phyloP scores from a whole-genome alignment of 257 asterid genomes.

The Euphrasia confusa region DNA sequence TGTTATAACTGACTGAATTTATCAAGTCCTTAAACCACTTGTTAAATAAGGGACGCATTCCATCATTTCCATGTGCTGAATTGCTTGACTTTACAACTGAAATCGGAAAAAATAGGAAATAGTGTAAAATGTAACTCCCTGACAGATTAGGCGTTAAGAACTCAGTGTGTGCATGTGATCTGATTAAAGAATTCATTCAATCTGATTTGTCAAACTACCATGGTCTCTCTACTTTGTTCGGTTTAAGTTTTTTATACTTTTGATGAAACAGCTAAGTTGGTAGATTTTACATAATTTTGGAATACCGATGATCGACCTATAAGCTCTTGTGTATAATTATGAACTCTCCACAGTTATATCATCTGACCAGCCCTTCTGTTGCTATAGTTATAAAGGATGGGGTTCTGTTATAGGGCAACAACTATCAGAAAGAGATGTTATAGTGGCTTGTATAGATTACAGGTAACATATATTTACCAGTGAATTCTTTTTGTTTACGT shows the following conservation, averaged over 20 bases:
- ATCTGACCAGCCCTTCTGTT: constrained; percentile 21
- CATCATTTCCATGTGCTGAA: no score
- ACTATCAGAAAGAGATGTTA: constrained; percentile 78
- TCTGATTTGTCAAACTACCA: no score
- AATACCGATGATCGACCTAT: background rate
- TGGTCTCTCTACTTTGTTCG: background rate
- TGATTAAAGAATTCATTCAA: no score
- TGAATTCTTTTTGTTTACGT: background rate
- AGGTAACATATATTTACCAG: constrained; percentile 40
- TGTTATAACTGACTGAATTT: background rate
- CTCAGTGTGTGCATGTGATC: no score
- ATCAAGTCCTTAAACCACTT: no score
- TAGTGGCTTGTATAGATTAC: constrained; percentile 97
- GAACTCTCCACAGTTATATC: constrained; percentile 7
- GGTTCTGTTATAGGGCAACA: constrained; percentile 91
- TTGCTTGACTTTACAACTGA: constrained; percentile 8
- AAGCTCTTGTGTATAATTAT: background rate
- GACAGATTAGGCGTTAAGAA: no score
- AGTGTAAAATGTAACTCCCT: no score
- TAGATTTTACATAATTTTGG: background rate
- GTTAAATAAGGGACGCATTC: background rate
- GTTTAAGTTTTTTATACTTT: background rate
- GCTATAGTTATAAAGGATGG: constrained; percentile 94
- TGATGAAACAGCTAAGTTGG: background rate
- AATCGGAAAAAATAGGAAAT: background rate